These are phyloP conservation scores for Ogataea thermomethanolica DNA, from an alignment of 805 yeast genomes.

Conservation along the genomic window DNA sequence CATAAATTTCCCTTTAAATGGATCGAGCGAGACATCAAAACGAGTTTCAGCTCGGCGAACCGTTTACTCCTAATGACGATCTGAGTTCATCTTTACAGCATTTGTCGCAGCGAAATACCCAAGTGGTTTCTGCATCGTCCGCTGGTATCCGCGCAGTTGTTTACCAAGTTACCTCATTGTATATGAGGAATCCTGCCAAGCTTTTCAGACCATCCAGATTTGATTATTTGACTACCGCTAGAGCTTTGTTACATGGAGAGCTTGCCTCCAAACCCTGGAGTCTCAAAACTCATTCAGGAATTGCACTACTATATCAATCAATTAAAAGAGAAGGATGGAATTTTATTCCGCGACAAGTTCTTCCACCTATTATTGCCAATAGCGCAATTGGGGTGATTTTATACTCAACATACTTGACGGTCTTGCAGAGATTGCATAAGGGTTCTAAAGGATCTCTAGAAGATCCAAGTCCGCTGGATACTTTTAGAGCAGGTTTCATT, in stretches of 20 bases:
- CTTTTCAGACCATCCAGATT: constrained; percentile 87
- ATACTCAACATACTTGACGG: constrained; percentile 74
- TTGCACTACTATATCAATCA: constrained; percentile 71
- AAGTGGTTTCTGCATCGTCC: constrained; percentile 70
- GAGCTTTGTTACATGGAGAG: constrained; percentile 48
- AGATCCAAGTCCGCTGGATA: constrained; percentile 44
- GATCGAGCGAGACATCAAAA: constrained; percentile 6
- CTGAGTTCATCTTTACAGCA: constrained; percentile 17
- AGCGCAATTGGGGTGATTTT: constrained; percentile 84
- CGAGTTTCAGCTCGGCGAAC: background rate
- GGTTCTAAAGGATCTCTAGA: constrained; percentile 19
- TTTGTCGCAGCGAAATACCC: constrained; percentile 39
- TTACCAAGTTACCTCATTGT: constrained; percentile 74
- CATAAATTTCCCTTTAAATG: background rate
- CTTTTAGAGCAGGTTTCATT: constrained; percentile 74
- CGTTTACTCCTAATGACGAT: background rate
- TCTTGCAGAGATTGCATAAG: constrained; percentile 40
- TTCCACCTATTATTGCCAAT: constrained; percentile 87
- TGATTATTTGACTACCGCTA: constrained; percentile 72
- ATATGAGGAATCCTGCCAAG: constrained; percentile 78
- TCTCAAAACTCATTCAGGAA: constrained; percentile 68
- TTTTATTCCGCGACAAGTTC: constrained; percentile 76
- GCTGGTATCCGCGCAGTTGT: constrained; percentile 84
- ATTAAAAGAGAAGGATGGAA: constrained; percentile 78
- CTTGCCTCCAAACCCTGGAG: constrained; percentile 47